Conservation (phyloP, 192 early-diverging fungal species). For the Coemansia biformis region DNA sequence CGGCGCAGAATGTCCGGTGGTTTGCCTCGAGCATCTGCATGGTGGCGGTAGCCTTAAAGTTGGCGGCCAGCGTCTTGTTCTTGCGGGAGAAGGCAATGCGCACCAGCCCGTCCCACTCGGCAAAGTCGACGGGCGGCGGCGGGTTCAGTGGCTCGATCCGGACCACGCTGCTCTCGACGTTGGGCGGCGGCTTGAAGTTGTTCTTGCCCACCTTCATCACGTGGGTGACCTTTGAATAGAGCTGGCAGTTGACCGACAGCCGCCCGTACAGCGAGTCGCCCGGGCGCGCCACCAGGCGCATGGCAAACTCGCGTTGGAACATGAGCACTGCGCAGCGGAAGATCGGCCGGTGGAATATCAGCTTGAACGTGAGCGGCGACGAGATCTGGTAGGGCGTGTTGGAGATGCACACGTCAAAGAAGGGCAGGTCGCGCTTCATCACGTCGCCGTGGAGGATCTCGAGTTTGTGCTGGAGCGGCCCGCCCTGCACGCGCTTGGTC, state of each 20-base stretch:
- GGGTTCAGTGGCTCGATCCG: slow-evolving; percentile 89
- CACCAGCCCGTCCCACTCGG: slow-evolving; percentile 96
- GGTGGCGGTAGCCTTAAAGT: slow-evolving; percentile 82
- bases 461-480: slow-evolving; percentile 54
- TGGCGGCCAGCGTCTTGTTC: slow-evolving; percentile 88
- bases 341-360: slow-evolving; percentile 88
- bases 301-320: slow-evolving; percentile 99
- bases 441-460: slow-evolving; percentile 98
- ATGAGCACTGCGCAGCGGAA: slow-evolving; percentile 93
- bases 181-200: slow-evolving; percentile 96
- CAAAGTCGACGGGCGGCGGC: slow-evolving; percentile 89
- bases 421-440: slow-evolving; percentile 93
- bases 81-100: slow-evolving; percentile 89
- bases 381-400: slow-evolving; percentile 99
- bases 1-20: slow-evolving; percentile 88
- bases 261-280: slow-evolving; percentile 90
- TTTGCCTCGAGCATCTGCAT: slow-evolving; percentile 92
- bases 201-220: slow-evolving; percentile 98
- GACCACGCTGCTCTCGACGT: slow-evolving; percentile 96
- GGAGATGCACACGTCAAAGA: slow-evolving; percentile 96
- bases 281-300: slow-evolving; percentile 90
- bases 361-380: slow-evolving; percentile 90
- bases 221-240: slow-evolving; percentile 90
- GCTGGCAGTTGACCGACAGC: slow-evolving; percentile 87
- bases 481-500: slow-evolving; percentile 94